Conservation (phyloP, 306 rosid species). For the Dalbergia oliveri region DNA sequence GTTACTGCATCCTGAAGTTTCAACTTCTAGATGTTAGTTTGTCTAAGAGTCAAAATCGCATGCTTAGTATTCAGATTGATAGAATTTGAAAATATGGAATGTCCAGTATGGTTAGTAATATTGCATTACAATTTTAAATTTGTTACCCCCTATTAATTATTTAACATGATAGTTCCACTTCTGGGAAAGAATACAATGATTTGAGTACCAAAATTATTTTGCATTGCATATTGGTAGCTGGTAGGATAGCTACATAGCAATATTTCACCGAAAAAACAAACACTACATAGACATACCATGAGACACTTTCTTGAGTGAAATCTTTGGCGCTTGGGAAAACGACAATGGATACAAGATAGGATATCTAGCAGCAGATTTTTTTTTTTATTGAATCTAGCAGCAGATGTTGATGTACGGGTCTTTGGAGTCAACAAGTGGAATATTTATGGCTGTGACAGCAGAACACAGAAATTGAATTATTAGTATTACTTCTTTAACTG, state of each 20-base stretch:
- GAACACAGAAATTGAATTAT: not conserved
- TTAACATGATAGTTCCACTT: slow-evolving; percentile 1
- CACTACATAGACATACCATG: not conserved
- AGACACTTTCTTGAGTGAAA: not conserved
- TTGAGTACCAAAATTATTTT: slow-evolving; percentile 33
- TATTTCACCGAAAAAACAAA: not conserved
- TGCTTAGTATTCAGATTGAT: not conserved
- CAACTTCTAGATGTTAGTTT: not conserved
- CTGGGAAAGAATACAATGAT: slow-evolving; percentile 31
- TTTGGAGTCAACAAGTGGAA: not conserved
- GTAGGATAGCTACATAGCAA: slow-evolving; percentile 20
- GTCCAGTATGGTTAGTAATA: slow-evolving; percentile 7
- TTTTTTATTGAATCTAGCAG: not conserved
- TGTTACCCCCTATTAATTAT: not conserved
- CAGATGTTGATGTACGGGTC: slow-evolving; percentile 14
- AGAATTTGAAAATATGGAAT: not conserved
- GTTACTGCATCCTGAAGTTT: not conserved
- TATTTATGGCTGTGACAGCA: slow-evolving; percentile 10
- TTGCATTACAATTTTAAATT: not conserved
- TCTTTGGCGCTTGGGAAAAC: slow-evolving; percentile 25
- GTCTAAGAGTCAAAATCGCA: not conserved
- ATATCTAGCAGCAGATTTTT: not conserved
- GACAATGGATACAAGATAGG: not conserved
- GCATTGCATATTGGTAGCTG: slow-evolving; percentile 5
- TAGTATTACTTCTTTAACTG: not conserved